phyloP scores from a whole-genome alignment of 306 rosid species.

The Arachis hypogaea region DNA sequence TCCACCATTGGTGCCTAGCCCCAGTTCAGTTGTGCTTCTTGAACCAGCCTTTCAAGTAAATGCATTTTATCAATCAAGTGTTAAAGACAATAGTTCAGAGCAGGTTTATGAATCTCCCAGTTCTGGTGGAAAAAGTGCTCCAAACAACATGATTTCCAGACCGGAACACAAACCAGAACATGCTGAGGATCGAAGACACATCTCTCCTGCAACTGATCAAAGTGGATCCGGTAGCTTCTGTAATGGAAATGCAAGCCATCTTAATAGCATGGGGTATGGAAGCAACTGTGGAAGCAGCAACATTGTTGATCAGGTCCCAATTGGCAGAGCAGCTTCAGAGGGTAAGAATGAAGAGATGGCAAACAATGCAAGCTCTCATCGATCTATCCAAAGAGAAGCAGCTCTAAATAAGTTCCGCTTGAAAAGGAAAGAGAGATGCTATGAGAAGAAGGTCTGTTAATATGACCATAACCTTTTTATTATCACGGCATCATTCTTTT shows the following conservation, averaged over 20 bases:
- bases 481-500: slow-evolving; percentile 13
- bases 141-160: slow-evolving; percentile 45
- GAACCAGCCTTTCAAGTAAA: slow-evolving; percentile 62
- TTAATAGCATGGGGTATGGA: slow-evolving; percentile 69
- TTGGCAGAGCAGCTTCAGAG: slow-evolving; percentile 57
- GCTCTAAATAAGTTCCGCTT: slow-evolving; percentile 87
- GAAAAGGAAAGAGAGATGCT: slow-evolving; percentile 96
- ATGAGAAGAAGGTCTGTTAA: slow-evolving; percentile 78
- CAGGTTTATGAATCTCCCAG: slow-evolving; percentile 41
- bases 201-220: slow-evolving; percentile 71
- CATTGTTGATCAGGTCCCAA: slow-evolving; percentile 57
- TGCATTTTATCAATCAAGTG: slow-evolving; percentile 56
- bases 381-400: slow-evolving; percentile 76
- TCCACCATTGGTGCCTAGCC: slow-evolving; percentile 53
- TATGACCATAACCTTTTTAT: slow-evolving; percentile 13
- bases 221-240: slow-evolving; percentile 75
- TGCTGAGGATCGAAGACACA: slow-evolving; percentile 60
- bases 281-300: slow-evolving; percentile 79
- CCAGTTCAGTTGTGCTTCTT: slow-evolving; percentile 49
- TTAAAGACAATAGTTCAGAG: slow-evolving; percentile 55
- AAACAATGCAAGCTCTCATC: slow-evolving; percentile 52
- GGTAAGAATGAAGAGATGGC: slow-evolving; percentile 63
- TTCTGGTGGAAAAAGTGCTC: slow-evolving; percentile 43
- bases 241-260: slow-evolving; percentile 64
- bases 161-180: slow-evolving; percentile 58